Evolutionary conservation across 495 filamentous ascomycete genomes (phyloP).

Genomic region (Xylaria bambusicola): DNA sequence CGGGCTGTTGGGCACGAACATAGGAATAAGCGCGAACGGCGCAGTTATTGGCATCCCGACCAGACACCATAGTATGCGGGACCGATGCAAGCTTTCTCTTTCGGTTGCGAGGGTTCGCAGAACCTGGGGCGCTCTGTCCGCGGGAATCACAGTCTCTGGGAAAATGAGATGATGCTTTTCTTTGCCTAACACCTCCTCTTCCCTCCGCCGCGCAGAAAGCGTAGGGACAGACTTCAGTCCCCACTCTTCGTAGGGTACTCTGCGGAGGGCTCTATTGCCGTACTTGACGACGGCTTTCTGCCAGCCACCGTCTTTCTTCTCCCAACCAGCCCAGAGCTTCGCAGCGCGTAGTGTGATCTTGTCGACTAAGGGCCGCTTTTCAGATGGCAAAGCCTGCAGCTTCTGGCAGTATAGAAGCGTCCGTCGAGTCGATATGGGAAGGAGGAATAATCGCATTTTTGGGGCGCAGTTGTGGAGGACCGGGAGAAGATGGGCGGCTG

Average conservation of each 20-base stretch:
- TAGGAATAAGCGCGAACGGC: conserved; percentile 77
- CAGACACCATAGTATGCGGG: conserved; percentile 76
- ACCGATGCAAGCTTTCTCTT: conserved; percentile 72
- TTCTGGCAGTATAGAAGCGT: conserved; percentile 93
- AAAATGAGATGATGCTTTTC: conserved; percentile 76
- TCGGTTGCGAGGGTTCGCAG: conserved; percentile 73
- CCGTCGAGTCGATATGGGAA: conserved; percentile 88
- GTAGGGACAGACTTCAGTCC: conserved; percentile 93
- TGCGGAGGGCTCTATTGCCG: conserved; percentile 80
- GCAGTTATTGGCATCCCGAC: conserved; percentile 80
- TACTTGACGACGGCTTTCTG: conserved; percentile 81
- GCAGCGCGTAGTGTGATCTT: conserved; percentile 67
- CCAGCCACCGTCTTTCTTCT: conserved; percentile 81
- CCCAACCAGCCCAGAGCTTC: conserved; percentile 80
- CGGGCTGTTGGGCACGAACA: conserved; percentile 58
- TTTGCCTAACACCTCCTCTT: conserved; percentile 63
- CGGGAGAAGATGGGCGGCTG: conserved; percentile 12
- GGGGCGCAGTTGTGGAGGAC: conserved; percentile 19
- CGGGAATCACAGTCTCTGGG: conserved; percentile 67
- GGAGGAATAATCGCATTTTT: conserved; percentile 89
- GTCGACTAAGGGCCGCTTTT: conserved; percentile 60
- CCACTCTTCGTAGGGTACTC: conserved; percentile 97
- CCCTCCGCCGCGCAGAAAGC: conserved; percentile 64
- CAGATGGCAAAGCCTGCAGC: conserved; percentile 49
- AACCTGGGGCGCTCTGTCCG: conserved; percentile 59